phyloP scores from a whole-genome alignment of 768 basidiomycete genomes.

The Daedaleopsis sinensis region DNA sequence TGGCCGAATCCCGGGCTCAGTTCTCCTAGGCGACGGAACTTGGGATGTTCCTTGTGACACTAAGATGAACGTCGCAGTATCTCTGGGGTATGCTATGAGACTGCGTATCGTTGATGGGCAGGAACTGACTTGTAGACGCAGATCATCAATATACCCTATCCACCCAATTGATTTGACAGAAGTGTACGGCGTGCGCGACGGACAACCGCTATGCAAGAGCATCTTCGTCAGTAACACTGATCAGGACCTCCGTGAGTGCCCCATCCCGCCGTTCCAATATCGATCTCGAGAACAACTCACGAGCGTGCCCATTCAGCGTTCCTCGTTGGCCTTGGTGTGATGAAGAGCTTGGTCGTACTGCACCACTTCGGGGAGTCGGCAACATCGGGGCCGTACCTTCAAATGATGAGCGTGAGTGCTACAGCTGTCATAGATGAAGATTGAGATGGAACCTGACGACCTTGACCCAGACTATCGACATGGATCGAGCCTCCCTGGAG shows the following conservation, averaged over 20 bases:
- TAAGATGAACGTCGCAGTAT: slow-evolving; percentile 10
- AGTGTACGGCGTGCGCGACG: background rate
- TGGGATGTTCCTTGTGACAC: slow-evolving; percentile 14
- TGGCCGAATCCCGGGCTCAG: slow-evolving; percentile 6
- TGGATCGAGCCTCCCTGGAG: background rate
- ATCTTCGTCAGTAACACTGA: background rate
- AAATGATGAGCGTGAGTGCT: background rate
- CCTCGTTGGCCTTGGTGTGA: slow-evolving; percentile 1
- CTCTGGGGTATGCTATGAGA: slow-evolving; percentile 2
- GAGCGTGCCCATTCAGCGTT: background rate
- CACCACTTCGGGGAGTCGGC: background rate
- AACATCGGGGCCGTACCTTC: background rate
- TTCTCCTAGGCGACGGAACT: slow-evolving; percentile 3
- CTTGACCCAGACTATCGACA: background rate
- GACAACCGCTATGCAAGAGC: background rate
- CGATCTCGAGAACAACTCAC: background rate
- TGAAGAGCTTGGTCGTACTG: background rate
- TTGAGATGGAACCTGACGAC: background rate
- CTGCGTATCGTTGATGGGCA: background rate
- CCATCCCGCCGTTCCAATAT: too few species aligned
- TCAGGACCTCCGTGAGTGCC: background rate
- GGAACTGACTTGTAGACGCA: background rate
- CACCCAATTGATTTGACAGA: slow-evolving; percentile 5
- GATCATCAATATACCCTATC: background rate
- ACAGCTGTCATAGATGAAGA: background rate